These are phyloP conservation scores for Petasospora fabianii DNA, from an alignment of 1,139 yeast species.

Conservation along the genomic window DNA sequence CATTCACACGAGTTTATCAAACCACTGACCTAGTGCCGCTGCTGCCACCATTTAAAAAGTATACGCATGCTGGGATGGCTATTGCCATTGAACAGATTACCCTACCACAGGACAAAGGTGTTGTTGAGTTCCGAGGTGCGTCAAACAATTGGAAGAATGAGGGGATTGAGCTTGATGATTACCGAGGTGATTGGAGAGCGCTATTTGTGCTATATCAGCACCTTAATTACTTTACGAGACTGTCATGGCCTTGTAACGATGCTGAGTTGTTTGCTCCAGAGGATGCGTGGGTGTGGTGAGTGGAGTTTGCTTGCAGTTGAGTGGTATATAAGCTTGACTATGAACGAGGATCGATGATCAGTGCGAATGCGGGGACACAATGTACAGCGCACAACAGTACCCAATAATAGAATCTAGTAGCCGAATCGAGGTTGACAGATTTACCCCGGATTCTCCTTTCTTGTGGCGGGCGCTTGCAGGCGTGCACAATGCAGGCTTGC, in stretches of 20 bases:
- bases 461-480: too few species aligned
- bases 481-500: too few species aligned
- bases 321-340: too few species aligned
- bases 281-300: slow-evolving; percentile 6
- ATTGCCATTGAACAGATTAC: slow-evolving; percentile 41
- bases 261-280: not conserved
- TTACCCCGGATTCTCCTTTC: too few species aligned
- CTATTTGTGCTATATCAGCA: slow-evolving; percentile 18
- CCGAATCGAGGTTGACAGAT: too few species aligned
- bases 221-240: slow-evolving; percentile 16
- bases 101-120: slow-evolving; percentile 43
- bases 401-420: too few species aligned
- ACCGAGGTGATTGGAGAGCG: slow-evolving; percentile 3
- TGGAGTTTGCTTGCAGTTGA: too few species aligned
- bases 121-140: slow-evolving; percentile 33
- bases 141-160: slow-evolving; percentile 10
- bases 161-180: not conserved
- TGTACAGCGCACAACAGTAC: too few species aligned
- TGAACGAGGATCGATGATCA: not conserved
- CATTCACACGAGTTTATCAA: slow-evolving; percentile 51
- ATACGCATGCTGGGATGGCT: slow-evolving; percentile 47
- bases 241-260: slow-evolving; percentile 23
- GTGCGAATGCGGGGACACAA: not conserved
- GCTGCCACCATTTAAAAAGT: slow-evolving; percentile 49
- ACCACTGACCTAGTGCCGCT: slow-evolving; percentile 54